Base-by-base conservation (phyloP, 257 asterid species). In the Scutellaria galericulata region DNA sequence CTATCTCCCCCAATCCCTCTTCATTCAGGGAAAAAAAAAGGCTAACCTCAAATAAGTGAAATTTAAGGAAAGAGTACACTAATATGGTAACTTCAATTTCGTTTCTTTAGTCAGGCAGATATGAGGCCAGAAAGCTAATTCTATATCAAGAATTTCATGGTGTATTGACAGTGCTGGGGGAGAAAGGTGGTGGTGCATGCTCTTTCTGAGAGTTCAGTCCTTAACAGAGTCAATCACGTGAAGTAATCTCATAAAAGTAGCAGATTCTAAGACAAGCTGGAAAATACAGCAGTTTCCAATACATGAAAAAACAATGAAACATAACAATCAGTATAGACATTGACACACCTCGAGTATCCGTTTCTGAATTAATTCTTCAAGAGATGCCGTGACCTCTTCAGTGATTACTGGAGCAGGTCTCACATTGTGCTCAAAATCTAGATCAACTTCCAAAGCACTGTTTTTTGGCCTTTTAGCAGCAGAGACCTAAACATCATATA, bases 361-460 rank as follows among this genome's bases (percentile, higher is more conserved):
- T 78, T 95, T 92, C 75, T 83, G 78, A 72, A 95, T 92, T 51
- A 95, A 57, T 70, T 95, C 97, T 84, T 95, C 99, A 67, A 92
- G 87, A 63, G 97, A 79, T 74, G 88, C 91, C 66, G 93, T 88
- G 72, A 79, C 87, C 83, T 92, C 92, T 74, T 86, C 95, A 3
- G 99, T 95, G 75, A 86, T 88, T 68, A 85, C 96, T 40, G 98
- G 98, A 60, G 95, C 85, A 75, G 98, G 99, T 83, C 92, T 85
- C 68, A 85, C 94, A 79, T 92, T 92, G 80, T 90, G 99, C 71
- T 92, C 98, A 75, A 95, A 95, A 82, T 95, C 98, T 64, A 92
- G 80, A 78, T 87, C 94, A 78, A 85, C 95, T 83, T 90, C 98
- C 79, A 95, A 78, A 7, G 97, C 99, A 86, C 98, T 95, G 75